Base-by-base conservation (phyloP, 257 asterid genomes). In the Ocimum tenuiflorum region DNA sequence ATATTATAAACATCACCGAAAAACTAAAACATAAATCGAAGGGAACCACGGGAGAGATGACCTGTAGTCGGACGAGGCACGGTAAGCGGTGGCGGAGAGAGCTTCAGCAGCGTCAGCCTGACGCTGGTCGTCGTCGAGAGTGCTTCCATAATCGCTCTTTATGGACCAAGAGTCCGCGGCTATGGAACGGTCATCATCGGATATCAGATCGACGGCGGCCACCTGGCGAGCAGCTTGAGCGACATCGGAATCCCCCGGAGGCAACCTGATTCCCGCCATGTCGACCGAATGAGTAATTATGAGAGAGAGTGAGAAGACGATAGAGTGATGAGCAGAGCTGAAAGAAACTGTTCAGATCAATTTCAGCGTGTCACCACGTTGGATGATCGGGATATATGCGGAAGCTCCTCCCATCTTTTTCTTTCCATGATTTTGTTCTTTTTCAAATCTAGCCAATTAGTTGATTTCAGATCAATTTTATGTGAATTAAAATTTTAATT, bases 131-230 rank as follows among this genome's bases (percentile, higher is more conserved):
- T 94, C 97, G 73, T 94, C 99, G 7, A 94, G 97, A 70, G 99
- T 94, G 74, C 99, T 94, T 20, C 97, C 97, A 49, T 94, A 94
- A 58, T 94, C 97, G 75, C 99, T 94, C 90, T 90, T 90, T 33
- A 90, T 90, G 31, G 97, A 94, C 99, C 99, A 94, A 0, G 97
- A 94, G 81, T 90, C 99, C 3, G 97, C 97, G 51, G 97, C 95
- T 9, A 90, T 75, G 9, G 97, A 94, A 59, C 97, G 96, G 71
- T 94, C 97, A 62, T 94, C 99, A 71, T 94, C 97, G 36, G 99
- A 94, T 69, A 94, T 85, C 78, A 90, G 88, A 79, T 94, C 99
- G 23, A 78, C 70, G 48, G 91, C 74, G 12, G 91, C 75, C 38
- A 83, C 75, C 73, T 83, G 87, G 27, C 99, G 81, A 60, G 83